Percentiles rank a stretch among this genome's conserved stretches.
Conservation (phyloP, 2,329 filamentous ascomycete genomes). For the Raffaelea arxii region DNA sequence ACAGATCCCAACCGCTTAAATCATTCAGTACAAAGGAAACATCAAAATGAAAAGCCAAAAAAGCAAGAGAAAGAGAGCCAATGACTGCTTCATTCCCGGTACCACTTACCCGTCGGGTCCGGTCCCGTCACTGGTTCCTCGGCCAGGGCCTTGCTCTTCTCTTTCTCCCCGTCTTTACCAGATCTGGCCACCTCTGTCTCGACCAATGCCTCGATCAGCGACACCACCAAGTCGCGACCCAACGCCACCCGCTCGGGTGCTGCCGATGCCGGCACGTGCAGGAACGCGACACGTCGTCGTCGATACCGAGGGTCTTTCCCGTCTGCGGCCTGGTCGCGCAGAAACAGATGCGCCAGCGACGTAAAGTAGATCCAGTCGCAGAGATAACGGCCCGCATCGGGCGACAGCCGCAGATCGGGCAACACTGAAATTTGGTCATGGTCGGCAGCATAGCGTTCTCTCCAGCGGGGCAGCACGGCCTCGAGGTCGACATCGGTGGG, state of each 20-base stretch:
- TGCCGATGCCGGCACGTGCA: conserved; percentile 59
- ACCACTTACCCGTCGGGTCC: conserved; percentile 8
- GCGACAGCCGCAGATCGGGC: conserved; percentile 47
- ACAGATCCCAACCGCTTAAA: too few relatives aligned
- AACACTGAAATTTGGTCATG: too few relatives aligned
- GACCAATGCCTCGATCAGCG: conserved; percentile 47
- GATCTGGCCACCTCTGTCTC: conserved; percentile 36
- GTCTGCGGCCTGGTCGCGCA: conserved; percentile 23
- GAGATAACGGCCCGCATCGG: conserved; percentile 62
- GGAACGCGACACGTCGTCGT: conserved; percentile 49
- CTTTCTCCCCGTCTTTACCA: too few relatives aligned
- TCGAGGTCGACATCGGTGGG: conserved; percentile 46
- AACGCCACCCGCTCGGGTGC: conserved; percentile 35
- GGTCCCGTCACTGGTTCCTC: neutral
- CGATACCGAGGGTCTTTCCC: neutral
- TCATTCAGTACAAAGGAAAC: too few relatives aligned
- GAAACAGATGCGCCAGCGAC: conserved; percentile 49
- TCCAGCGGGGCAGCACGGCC: conserved; percentile 49
- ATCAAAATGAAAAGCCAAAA: neutral
- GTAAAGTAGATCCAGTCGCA: conserved; percentile 75
- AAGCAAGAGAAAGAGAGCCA: neutral
- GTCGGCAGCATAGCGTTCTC: conserved; percentile 31
- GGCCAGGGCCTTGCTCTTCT: neutral
- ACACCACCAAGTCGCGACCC: conserved; percentile 42
- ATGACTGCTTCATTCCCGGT: conserved; percentile 2